A percentile compares a stretch with the other conserved stretches of the same genome.
phyloP scores from a whole-genome alignment of 164 flowering plant genomes.

The Magnolia sinica region DNA sequence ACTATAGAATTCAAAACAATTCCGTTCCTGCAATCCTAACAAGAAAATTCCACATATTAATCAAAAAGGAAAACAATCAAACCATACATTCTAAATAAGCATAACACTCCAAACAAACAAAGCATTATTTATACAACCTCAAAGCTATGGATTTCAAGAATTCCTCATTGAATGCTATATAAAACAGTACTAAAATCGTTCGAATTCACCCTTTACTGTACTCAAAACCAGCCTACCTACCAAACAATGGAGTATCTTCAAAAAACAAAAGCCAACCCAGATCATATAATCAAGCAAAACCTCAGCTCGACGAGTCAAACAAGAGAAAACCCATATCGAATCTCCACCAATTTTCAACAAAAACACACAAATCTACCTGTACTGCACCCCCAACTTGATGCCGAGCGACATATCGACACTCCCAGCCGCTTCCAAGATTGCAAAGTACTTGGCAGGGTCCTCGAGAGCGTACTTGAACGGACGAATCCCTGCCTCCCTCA shows the following conservation, averaged over 20 bases:
- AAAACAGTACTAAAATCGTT: too few relatives aligned
- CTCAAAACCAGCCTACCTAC: neutral
- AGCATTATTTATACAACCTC: neutral
- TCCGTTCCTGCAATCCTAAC: too few relatives aligned
- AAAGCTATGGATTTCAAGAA: neutral
- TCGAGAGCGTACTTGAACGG: slow-evolving; percentile 60
- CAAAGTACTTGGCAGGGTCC: slow-evolving; percentile 80
- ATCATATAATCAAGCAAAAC: neutral
- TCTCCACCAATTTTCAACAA: neutral
- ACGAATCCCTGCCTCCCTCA: slow-evolving; percentile 69
- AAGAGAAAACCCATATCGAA: neutral
- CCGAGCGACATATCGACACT: slow-evolving; percentile 84
- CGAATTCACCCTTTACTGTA: neutral
- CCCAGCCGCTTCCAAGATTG: slow-evolving; percentile 79
- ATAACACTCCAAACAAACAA: too few relatives aligned
- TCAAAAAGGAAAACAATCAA: too few relatives aligned
- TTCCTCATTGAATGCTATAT: neutral
- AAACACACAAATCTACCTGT: slow-evolving; percentile 39
- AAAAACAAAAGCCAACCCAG: neutral
- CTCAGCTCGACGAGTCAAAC: neutral
- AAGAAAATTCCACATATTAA: too few relatives aligned
- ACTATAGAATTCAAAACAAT: too few relatives aligned
- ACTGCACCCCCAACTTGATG: slow-evolving; percentile 87
- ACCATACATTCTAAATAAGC: too few relatives aligned
- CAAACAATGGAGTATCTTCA: neutral